These are phyloP conservation scores for Pulveroboletus sp. DNA, from an alignment of 768 basidiomycete genomes.

Conservation along the genomic window DNA sequence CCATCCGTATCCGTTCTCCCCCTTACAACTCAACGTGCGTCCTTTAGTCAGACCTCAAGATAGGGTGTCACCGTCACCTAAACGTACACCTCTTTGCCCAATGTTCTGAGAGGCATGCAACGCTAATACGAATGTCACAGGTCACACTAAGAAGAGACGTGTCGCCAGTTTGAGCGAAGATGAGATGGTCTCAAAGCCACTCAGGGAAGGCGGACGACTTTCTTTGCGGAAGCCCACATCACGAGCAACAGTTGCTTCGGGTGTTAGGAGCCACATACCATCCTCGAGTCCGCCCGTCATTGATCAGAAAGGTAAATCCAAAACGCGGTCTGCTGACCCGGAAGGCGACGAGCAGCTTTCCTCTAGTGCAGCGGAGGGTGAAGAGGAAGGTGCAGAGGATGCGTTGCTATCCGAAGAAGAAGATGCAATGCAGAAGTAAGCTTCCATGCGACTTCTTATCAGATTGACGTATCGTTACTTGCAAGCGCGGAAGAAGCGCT, in stretches of 20 bases:
- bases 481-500: conserved; percentile 66
- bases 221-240: neutral
- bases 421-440: conserved; percentile 62
- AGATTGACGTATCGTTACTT: conserved; percentile 1
- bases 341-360: conserved; percentile 33
- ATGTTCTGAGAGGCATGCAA: neutral
- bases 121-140: conserved; percentile 11
- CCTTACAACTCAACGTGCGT: conserved; percentile 2
- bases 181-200: conserved; percentile 1
- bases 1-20: neutral
- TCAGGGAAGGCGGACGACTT: neutral
- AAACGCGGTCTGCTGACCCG: conserved; percentile 8
- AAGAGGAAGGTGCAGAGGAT: conserved; percentile 36
- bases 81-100: conserved; percentile 11
- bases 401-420: conserved; percentile 42
- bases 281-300: conserved; percentile 3
- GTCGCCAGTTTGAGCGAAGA: conserved; percentile 56
- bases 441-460: neutral
- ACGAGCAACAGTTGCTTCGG: neutral
- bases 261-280: neutral
- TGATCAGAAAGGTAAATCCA: conserved; percentile 19
- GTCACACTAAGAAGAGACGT: conserved; percentile 46
- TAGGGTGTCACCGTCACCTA: conserved; percentile 25
- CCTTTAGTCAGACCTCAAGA: conserved; percentile 36
- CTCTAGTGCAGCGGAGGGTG: conserved; percentile 34